Conservation (phyloP, 352 stramenopile species). For the Phytophthora podocarpi region DNA sequence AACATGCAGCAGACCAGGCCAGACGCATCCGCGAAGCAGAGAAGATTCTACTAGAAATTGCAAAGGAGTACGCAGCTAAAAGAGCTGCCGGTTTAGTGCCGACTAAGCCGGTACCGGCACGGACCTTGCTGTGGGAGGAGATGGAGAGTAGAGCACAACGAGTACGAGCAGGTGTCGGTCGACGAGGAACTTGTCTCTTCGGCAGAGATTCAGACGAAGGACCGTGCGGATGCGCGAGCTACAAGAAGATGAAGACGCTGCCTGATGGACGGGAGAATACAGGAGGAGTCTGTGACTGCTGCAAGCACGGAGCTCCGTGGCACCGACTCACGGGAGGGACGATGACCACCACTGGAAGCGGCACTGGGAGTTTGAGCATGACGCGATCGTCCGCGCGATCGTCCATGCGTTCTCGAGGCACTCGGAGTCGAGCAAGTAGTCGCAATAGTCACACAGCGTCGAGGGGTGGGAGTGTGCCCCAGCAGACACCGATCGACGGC, state of each 20-base stretch:
- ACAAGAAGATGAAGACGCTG: slow-evolving; percentile 54
- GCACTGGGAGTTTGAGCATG: slow-evolving; percentile 6
- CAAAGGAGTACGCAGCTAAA: slow-evolving; percentile 85
- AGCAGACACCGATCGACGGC: slow-evolving; percentile 18
- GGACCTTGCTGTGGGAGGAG: slow-evolving; percentile 84
- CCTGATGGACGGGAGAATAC: slow-evolving; percentile 47
- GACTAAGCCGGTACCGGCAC: slow-evolving; percentile 67
- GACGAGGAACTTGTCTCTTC: slow-evolving; percentile 71
- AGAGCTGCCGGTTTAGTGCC: slow-evolving; percentile 74
- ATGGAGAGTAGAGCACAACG: slow-evolving; percentile 55
- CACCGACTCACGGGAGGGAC: slow-evolving; percentile 62
- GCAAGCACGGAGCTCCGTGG: slow-evolving; percentile 71
- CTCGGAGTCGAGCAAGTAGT: slow-evolving; percentile 39
- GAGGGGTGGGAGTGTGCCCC: slow-evolving; percentile 15
- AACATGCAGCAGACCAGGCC: slow-evolving; percentile 20
- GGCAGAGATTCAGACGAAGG: slow-evolving; percentile 44
- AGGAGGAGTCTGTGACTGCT: slow-evolving; percentile 72
- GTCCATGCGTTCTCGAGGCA: slow-evolving; percentile 26
- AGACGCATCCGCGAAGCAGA: slow-evolving; percentile 63
- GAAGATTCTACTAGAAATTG: slow-evolving; percentile 73
- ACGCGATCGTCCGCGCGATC: slow-evolving; percentile 10
- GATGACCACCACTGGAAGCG: slow-evolving; percentile 37
- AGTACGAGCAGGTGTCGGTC: slow-evolving; percentile 33
- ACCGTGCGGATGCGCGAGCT: slow-evolving; percentile 64
- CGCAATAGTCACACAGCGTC: slow-evolving; percentile 33